Percentiles rank a stretch among this genome's conserved stretches.
phyloP scores from a whole-genome alignment of 805 yeast species.

The Ogataea angusta region DNA sequence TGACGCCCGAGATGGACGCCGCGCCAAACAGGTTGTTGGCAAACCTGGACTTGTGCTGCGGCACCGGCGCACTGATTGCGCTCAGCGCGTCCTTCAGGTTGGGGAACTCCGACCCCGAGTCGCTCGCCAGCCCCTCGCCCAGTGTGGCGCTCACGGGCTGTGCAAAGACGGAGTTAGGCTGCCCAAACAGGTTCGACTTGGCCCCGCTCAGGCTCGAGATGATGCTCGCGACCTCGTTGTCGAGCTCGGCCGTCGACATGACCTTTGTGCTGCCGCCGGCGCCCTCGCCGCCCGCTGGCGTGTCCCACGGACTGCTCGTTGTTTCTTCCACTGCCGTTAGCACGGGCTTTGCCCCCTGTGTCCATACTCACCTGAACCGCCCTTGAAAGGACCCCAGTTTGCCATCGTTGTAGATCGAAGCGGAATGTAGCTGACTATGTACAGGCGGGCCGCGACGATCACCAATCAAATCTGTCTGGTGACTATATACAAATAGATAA shows the following conservation, averaged over 20 bases:
- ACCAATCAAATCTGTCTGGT: slow-evolving; percentile 6
- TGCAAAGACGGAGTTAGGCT: slow-evolving; percentile 25
- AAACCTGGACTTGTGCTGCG: slow-evolving; percentile 32
- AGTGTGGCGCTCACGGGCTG: slow-evolving; percentile 8
- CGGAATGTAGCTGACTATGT: slow-evolving; percentile 10
- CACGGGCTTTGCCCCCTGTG: neutral
- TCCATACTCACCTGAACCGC: slow-evolving; percentile 21
- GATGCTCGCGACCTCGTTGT: slow-evolving; percentile 33
- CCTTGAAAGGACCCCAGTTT: slow-evolving; percentile 25
- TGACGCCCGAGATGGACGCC: slow-evolving; percentile 54
- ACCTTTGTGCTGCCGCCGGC: slow-evolving; percentile 19
- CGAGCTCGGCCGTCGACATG: slow-evolving; percentile 19
- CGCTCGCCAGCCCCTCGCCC: slow-evolving; percentile 29
- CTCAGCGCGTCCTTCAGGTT: slow-evolving; percentile 29
- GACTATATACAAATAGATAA: slow-evolving; percentile 10
- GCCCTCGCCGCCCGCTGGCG: slow-evolving; percentile 18
- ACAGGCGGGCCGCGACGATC: slow-evolving; percentile 14
- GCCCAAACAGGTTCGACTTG: slow-evolving; percentile 22
- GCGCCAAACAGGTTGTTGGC: slow-evolving; percentile 48
- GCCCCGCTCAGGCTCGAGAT: slow-evolving; percentile 32
- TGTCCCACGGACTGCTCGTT: slow-evolving; percentile 30
- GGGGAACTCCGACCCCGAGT: slow-evolving; percentile 31
- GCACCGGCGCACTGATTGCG: slow-evolving; percentile 34
- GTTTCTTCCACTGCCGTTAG: slow-evolving; percentile 28
- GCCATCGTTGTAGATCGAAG: slow-evolving; percentile 11